Evolutionary conservation across 2,329 filamentous ascomycete genomes (phyloP), one percentile per base, ranked within the genome.

Genomic region (Paradendryphiella salina): DNA sequence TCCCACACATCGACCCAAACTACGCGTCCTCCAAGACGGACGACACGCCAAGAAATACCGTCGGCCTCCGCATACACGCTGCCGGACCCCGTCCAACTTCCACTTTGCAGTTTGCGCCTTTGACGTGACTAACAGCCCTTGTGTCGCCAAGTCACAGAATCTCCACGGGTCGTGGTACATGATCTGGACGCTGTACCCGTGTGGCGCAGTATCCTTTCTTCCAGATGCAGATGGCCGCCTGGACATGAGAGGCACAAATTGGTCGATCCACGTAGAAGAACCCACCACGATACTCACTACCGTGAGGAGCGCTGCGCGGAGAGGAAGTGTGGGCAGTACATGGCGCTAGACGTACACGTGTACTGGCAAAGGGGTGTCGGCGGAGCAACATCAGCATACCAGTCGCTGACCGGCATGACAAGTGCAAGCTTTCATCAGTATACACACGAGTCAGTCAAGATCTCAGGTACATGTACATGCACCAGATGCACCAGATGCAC

Each of bases 21-120:
- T 50, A 50, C 47, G 47, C 47, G 47, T 46, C 47, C 47, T 23
- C n/a, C 15, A 39, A 10, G 41, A 28, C 41, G 40, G 28, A 39
- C 40, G 46, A 4, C 5, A 32, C 21, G 49, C 49, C 49, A 51
- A 51, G 49, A 38, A 5, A 23, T n/a, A 13, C 10, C 34, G 43
- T 18, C 34, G 21, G 41, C 41, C 28, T 34, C 20, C 15, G 21
- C 20, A 26, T 48, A 28, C 41, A 46, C 28, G 36, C 28, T 23
- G 20, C 26, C 18, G 42, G 48, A 46, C 48, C 48, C 48, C 41
- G 10, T 44, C 23, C 14, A 17, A 31, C 34, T 21, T 36, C 32
- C 17, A 34, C 31, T 26, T 14, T n/a, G 17, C 14, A n/a, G n/a
- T 18, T 15, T 34, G n/a, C 14, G 11, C 10, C 23, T 23, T 31